Base-by-base conservation (phyloP, 306 rosid genomes). In the Fragaria nilgerrensis region DNA sequence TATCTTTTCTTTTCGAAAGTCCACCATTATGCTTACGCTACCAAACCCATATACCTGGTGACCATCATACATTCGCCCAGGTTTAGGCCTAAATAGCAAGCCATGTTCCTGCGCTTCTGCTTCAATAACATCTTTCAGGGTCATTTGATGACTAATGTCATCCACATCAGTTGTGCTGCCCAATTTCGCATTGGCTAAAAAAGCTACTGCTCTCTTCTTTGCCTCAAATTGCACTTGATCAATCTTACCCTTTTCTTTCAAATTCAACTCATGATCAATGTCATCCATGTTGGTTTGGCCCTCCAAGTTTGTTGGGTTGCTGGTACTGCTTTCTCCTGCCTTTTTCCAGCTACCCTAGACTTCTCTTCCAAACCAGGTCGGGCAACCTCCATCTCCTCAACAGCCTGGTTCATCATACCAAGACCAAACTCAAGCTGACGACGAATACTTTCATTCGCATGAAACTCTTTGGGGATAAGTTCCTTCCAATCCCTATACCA, bases 401-500 rank as follows among this genome's bases (percentile, higher is more conserved):
- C 94, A 22, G 96, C 97, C 70, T 81, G 91, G 69, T 87, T 82
- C 97, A 94, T 90, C 96, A 91, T 90, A 58, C 87, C 91, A 68
- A 94, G 86, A 62, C 90, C 98, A 16, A 81, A 17, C 37, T 86
- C 89, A 75, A 94, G 89, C 88, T 90, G 97, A 79, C 72, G 75
- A 37, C 93, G 82, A 50, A 91, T 88, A 49, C 78, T 85, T 83
- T 87, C 94, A 82, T 87, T 90, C 5, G 94, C 96, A 75, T 82
- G 83, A 76, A 94, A 91, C 87, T 90, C 97, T 77, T 80, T 78
- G 14, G 97, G 96, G 71, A 94, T 77, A 74, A 91, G 92, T 66
- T 94, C 94, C 82, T 91, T 90, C 98, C 98, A 94, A 29, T 94
- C 98, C 84, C 75, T 58, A 70, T 85, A 90, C 98, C 98, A 94